phyloP scores from a whole-genome alignment of 371 early-diverging fungal species.

The Haplosporangium sp. region DNA sequence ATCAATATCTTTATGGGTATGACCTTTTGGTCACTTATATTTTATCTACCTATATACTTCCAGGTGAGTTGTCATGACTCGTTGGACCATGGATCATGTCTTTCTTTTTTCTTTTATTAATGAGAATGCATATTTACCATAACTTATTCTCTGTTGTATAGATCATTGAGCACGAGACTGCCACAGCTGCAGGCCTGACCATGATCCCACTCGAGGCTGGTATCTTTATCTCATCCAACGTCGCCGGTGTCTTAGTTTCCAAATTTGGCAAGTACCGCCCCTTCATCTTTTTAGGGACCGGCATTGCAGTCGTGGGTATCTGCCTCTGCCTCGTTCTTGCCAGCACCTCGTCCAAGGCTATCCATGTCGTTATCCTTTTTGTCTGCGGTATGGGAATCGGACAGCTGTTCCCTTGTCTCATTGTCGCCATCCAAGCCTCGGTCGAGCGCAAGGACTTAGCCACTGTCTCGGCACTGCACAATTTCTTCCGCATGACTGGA shows the following conservation, averaged over 20 bases:
- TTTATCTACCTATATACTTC: slow-evolving; percentile 81
- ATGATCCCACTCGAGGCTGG: slow-evolving; percentile 70
- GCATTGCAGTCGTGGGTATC: slow-evolving; percentile 55
- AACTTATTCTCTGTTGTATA: slow-evolving; percentile 51
- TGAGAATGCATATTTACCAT: neutral
- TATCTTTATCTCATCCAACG: slow-evolving; percentile 51
- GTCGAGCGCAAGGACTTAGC: slow-evolving; percentile 54
- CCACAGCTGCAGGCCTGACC: slow-evolving; percentile 68
- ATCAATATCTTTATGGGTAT: slow-evolving; percentile 73
- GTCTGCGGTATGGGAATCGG: slow-evolving; percentile 66
- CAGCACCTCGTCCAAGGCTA: slow-evolving; percentile 38
- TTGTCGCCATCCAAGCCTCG: slow-evolving; percentile 65
- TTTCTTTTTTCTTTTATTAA: no score
- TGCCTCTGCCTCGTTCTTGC: slow-evolving; percentile 59
- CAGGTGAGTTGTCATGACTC: slow-evolving; percentile 49
- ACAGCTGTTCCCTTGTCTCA: slow-evolving; percentile 49
- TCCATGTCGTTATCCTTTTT: slow-evolving; percentile 59
- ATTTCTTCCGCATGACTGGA: slow-evolving; percentile 62
- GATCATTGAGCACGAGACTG: slow-evolving; percentile 58
- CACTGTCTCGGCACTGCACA: slow-evolving; percentile 51
- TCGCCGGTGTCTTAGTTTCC: slow-evolving; percentile 57
- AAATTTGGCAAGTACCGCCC: slow-evolving; percentile 52
- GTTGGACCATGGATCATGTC: neutral
- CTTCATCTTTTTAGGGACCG: slow-evolving; percentile 57
- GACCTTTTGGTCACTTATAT: slow-evolving; percentile 74